A percentile compares a stretch with the other conserved stretches of the same genome.
Conservation (phyloP, 139 green algal genomes). For the Chlamydomonas asymmetrica region DNA sequence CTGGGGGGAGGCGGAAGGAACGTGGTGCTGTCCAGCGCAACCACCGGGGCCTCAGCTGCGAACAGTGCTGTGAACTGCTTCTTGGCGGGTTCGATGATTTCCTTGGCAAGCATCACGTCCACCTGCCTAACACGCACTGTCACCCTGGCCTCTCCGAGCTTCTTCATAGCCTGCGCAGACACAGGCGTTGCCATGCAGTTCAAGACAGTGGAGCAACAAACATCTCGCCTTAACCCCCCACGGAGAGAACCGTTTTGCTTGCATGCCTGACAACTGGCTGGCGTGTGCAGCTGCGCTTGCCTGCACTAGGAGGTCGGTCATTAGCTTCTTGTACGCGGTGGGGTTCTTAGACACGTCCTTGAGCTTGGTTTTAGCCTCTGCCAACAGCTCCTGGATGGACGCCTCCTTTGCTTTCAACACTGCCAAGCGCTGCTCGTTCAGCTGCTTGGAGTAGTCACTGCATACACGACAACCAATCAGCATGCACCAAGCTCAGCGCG, state of each 20-base stretch:
- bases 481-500: neutral
- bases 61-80: conserved; percentile 56
- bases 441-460: conserved; percentile 95
- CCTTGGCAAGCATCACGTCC: conserved; percentile 72
- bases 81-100: conserved; percentile 54
- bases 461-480: neutral
- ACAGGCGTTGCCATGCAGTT: no score
- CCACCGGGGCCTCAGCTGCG: conserved; percentile 47
- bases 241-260: no score
- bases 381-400: conserved; percentile 64
- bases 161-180: conserved; percentile 77
- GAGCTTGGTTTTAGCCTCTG: conserved; percentile 66
- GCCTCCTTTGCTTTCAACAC: conserved; percentile 90
- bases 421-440: conserved; percentile 92
- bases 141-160: conserved; percentile 70
- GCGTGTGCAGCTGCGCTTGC: conserved; percentile 42
- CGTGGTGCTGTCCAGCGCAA: conserved; percentile 68
- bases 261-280: no score
- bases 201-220: neutral
- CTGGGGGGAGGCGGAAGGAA: conserved; percentile 72
- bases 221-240: no score
- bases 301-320: conserved; percentile 89
- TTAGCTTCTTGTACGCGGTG: conserved; percentile 78
- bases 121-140: conserved; percentile 74
- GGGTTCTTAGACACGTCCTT: conserved; percentile 62